A percentile compares a stretch with the other conserved stretches of the same genome.
Conservation (phyloP, 306 rosid species). For the Leucaena leucocephala region DNA sequence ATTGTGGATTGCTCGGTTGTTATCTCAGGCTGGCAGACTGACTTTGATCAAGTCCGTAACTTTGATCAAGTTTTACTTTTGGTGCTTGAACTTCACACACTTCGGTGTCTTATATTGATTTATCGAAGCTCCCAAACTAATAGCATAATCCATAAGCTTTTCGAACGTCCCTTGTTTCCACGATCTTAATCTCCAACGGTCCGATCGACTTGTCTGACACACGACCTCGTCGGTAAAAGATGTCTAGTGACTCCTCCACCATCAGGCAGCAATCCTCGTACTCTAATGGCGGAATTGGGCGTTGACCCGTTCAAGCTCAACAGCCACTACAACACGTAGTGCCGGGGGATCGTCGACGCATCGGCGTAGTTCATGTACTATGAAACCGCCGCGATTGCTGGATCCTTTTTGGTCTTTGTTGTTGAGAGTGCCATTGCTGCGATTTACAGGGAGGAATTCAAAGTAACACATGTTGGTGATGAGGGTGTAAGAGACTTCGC, state of each 20-base stretch:
- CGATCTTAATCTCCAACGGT: slow-evolving; percentile 83
- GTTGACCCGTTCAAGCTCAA: slow-evolving; percentile 58
- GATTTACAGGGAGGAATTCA: slow-evolving; percentile 76
- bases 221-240: slow-evolving; percentile 91
- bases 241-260: slow-evolving; percentile 81
- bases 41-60: too few relatives aligned
- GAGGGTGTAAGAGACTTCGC: slow-evolving; percentile 88
- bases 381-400: slow-evolving; percentile 55
- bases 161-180: slow-evolving; percentile 85
- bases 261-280: slow-evolving; percentile 87
- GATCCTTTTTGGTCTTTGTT: slow-evolving; percentile 76
- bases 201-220: slow-evolving; percentile 91
- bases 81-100: slow-evolving; percentile 88
- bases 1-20: too few relatives aligned
- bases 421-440: slow-evolving; percentile 57
- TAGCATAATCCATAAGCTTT: slow-evolving; percentile 95
- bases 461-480: slow-evolving; percentile 92
- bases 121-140: slow-evolving; percentile 92
- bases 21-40: too few relatives aligned
- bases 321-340: slow-evolving; percentile 91
- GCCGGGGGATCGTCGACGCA: slow-evolving; percentile 77
- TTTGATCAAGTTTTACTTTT: too few relatives aligned
- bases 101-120: slow-evolving; percentile 95
- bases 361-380: slow-evolving; percentile 89
- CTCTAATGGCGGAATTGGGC: slow-evolving; percentile 77